A percentile compares a stretch with the other conserved stretches of the same genome.
Conservation (phyloP, 1,139 yeast genomes). For the Magnusiomyces tetraspermus region DNA sequence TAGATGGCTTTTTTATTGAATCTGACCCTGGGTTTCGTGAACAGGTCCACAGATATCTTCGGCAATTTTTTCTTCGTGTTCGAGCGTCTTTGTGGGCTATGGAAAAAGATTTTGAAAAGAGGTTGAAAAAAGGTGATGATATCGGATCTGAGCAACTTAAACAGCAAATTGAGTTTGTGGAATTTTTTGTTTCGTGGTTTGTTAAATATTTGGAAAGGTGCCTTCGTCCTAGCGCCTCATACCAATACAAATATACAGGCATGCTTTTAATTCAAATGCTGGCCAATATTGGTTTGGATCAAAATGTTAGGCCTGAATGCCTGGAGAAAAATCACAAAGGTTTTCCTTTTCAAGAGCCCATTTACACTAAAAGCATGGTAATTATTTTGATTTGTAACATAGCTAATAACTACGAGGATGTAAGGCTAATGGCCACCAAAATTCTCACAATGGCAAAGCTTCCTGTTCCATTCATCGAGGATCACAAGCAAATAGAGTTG, state of each 20-base stretch:
- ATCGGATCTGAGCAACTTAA: conserved; percentile 12
- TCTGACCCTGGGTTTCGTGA: conserved; percentile 61
- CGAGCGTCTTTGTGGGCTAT: conserved; percentile 57
- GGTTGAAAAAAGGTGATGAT: conserved; percentile 19
- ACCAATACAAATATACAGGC: conserved; percentile 49
- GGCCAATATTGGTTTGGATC: conserved; percentile 51
- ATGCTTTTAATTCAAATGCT: conserved; percentile 42
- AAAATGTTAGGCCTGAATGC: conserved; percentile 31
- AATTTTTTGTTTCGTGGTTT: conserved; percentile 40
- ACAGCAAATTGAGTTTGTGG: conserved; percentile 20
- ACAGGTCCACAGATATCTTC: conserved; percentile 49
- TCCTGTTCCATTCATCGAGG: conserved; percentile 24
- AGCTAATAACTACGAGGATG: conserved; percentile 65
- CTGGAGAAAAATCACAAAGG: conserved; percentile 35
- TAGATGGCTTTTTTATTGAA: conserved; percentile 48
- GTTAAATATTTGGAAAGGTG: conserved; percentile 36
- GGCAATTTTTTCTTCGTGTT: conserved; percentile 52
- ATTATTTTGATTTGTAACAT: conserved; percentile 51
- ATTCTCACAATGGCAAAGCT: conserved; percentile 45
- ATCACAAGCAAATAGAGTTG: conserved; percentile 23
- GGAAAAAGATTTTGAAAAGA: conserved; percentile 40
- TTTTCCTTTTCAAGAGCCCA: conserved; percentile 39
- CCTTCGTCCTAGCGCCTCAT: conserved; percentile 59
- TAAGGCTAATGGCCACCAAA: conserved; percentile 45
- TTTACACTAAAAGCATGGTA: conserved; percentile 37